Base-by-base conservation (phyloP, 164 flowering plant genomes). In the Vitis rotundifolia region DNA sequence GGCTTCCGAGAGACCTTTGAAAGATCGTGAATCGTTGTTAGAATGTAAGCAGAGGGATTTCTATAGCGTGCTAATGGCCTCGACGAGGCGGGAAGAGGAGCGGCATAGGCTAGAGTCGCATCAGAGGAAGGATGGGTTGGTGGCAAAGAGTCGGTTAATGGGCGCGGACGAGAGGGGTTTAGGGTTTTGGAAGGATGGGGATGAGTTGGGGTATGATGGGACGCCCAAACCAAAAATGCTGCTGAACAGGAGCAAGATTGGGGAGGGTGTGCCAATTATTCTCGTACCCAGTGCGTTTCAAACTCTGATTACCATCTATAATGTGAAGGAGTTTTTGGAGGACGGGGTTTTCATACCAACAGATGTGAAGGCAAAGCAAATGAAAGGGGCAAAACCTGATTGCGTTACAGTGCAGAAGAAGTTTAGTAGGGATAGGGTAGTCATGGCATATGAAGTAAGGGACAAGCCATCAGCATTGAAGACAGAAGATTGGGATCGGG, bases 261-360 rank as follows among this genome's bases (percentile, higher is more conserved):
- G 99, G 51, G 99, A 96, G 26, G 99, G 99, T 0, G 97, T 96
- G 73, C 99, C 98, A 0, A 93, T 96, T 16, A 93, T 96, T 73
- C 64, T 96, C 77, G 99, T 96, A 47, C 99, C 99, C 1, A 96
- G 99, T 73, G 99, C 99, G 14, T 92, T 77, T 26, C 94, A 91
- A 80, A 96, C 99, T 14, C 68, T 93, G 87, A 92, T 96, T 51
- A 96, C 99, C 0, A 96, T 96, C 15, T 90, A 92, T 62, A 96
- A 96, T 79, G 99, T 96, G 78, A 96, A 93, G 87, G 99, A 96
- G 81, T 96, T 96, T 79, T 76, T 96, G 88, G 98, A 96, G 75
- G 98, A 96, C 73, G 99, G 99, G 19, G 88, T 96, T 59, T 96
- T 66, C 76, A 82, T 96, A 14, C 90, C 97, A 0, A 86, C 97